A percentile compares a stretch with the other conserved stretches of the same genome.
Evolutionary conservation across 2,329 filamentous ascomycete species (phyloP).

Genomic region (Cercospora beticola): DNA sequence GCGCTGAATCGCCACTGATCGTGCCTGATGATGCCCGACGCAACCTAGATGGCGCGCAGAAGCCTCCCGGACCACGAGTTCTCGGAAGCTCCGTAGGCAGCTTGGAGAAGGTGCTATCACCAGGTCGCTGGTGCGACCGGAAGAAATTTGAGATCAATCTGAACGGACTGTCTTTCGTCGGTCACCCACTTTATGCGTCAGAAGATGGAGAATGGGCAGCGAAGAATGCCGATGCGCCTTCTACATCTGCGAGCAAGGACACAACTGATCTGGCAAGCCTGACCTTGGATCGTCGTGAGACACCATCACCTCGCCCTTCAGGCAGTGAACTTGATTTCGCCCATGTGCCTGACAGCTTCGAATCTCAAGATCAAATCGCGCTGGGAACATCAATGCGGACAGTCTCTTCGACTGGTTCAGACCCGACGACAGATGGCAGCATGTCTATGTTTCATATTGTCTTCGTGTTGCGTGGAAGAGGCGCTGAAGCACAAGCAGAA

Average conservation of each 20-base stretch:
- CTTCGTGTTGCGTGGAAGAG: constrained; percentile 80
- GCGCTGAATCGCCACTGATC: not conserved
- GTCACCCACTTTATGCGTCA: constrained; percentile 78
- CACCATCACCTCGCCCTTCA: constrained; percentile 20
- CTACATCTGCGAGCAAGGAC: constrained; percentile 13
- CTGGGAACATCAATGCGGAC: constrained; percentile 35
- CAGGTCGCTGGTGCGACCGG: constrained; percentile 62
- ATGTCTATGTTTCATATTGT: constrained; percentile 99
- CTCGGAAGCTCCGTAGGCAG: constrained; percentile 54
- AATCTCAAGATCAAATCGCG: constrained; percentile 25
- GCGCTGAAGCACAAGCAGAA: constrained; percentile 69
- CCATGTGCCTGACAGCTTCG: constrained; percentile 34
- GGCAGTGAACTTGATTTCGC: constrained; percentile 27
- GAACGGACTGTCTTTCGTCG: constrained; percentile 76
- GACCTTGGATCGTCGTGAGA: constrained; percentile 16
- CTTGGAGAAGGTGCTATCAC: constrained; percentile 76
- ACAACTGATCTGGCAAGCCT: constrained; percentile 11
- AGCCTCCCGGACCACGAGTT: constrained; percentile 14
- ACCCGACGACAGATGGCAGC: constrained; percentile 46
- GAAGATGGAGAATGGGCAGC: constrained; percentile 56
- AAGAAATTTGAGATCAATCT: constrained; percentile 85
- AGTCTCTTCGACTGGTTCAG: constrained; percentile 33
- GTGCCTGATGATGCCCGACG: constrained; percentile 16
- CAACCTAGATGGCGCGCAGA: constrained; percentile 12
- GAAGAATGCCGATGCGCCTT: constrained; percentile 1